These are phyloP conservation scores for Poa pratensis DNA, from an alignment of 176 grass and related monocot genomes.

Conservation along the genomic window DNA sequence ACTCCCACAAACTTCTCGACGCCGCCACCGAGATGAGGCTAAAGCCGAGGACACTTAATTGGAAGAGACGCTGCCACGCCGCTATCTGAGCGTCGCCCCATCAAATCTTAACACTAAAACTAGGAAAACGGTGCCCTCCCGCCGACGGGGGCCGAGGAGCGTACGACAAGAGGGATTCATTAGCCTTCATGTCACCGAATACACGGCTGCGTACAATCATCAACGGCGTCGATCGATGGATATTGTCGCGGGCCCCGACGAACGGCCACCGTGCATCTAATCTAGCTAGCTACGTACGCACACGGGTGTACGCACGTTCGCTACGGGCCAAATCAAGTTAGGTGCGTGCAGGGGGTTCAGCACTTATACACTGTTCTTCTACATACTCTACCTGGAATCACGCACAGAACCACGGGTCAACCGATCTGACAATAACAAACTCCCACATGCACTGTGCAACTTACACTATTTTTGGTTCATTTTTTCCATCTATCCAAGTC, in stretches of 20 bases:
- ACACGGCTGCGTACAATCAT: neutral
- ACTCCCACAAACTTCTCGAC: too few relatives aligned
- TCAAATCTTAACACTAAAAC: too few relatives aligned
- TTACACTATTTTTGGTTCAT: neutral
- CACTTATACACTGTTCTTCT: neutral
- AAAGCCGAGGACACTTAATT: too few relatives aligned
- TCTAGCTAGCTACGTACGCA: neutral
- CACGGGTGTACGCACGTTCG: too few relatives aligned
- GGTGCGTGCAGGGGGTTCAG: too few relatives aligned
- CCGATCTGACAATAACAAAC: neutral
- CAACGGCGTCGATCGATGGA: neutral
- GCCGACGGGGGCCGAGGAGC: too few relatives aligned
- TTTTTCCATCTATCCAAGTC: neutral
- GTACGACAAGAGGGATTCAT: neutral
- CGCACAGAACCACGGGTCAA: neutral
- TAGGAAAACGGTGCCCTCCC: too few relatives aligned
- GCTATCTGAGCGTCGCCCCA: too few relatives aligned
- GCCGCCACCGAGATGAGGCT: too few relatives aligned
- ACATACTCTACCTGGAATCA: neutral
- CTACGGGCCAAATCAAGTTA: too few relatives aligned
- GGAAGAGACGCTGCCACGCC: too few relatives aligned
- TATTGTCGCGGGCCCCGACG: neutral
- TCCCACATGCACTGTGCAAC: neutral
- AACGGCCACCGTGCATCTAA: neutral
- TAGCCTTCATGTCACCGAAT: constrained; percentile 14